Base-by-base conservation (phyloP, 306 rosid species). In the Senna tora region DNA sequence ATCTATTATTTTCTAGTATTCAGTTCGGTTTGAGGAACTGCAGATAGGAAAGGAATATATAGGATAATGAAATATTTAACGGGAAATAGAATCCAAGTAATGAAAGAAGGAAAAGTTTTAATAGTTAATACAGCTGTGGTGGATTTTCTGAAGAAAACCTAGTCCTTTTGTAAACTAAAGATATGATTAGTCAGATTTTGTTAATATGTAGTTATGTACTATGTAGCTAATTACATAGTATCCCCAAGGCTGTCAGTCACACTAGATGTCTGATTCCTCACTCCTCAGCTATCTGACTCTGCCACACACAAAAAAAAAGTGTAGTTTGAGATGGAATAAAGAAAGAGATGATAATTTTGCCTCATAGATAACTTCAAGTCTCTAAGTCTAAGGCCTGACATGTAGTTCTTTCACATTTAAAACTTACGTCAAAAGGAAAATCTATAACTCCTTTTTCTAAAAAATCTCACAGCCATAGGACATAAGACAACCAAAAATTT, bases 321-420 rank as follows among this genome's bases (percentile, higher is more conserved):
- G 63, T 25, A 17, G 57, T 51, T 68, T 79, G 59, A 58, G 61
- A 47, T n/a, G 73, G 77, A 73, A 80, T 65, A 67, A 86, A 82
- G 89, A 56, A 84, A 84, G 76, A 90, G 73, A 86, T 85, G 71
- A 69, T 17, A 14, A 19, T 47, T 50, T 57, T 42, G 47, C 76
- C 52, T 64, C 65, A 39, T 25, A 47, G 14, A 65, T 66, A 75
- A 83, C 19, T 60, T 77, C 47, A 53, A 75, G 55, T 75, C 65
- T 71, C 64, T 25, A 25, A 25, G 30, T 71, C 64, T 25, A 25
- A 25, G 30, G 30, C 30, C 3, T 1, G 30, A 25, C 30, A n/a
- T 25, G 1, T 25, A 25, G 1, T 25, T 3, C 87, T 82, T 77
- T 67, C 22, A 43, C 57, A 54, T 73, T 45, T 9, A 75, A 61